phyloP scores from a whole-genome alignment of 345 rosid species.

The Salix suchowensis region DNA sequence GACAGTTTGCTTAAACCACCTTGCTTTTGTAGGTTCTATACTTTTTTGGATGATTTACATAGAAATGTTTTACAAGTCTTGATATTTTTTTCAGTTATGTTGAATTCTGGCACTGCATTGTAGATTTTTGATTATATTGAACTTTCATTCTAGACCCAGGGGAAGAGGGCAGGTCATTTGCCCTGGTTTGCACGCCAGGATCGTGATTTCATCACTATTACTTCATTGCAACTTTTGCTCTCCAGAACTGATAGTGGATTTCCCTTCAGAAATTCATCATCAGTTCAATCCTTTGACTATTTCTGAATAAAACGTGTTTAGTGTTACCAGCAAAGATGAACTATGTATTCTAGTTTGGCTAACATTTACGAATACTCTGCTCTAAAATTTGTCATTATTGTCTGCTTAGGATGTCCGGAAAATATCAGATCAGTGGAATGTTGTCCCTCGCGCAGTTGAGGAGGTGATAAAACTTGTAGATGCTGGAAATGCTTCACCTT shows the following conservation, averaged over 20 bases:
- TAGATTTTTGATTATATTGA: neutral
- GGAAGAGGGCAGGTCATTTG: neutral
- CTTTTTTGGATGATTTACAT: neutral
- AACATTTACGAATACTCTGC: neutral
- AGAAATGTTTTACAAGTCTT: neutral
- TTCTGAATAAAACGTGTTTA: neutral
- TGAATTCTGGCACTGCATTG: neutral
- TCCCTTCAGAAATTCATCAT: neutral
- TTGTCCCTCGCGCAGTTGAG: constrained; percentile 68
- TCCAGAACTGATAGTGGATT: neutral
- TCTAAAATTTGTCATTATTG: neutral
- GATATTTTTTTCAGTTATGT: neutral
- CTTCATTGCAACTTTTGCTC: neutral
- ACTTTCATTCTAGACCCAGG: neutral
- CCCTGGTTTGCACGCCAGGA: neutral
- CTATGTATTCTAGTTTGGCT: neutral
- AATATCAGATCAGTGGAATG: constrained; percentile 76
- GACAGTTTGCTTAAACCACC: neutral
- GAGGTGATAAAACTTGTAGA: constrained; percentile 58
- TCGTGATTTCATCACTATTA: neutral
- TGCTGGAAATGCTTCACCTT: constrained; percentile 18
- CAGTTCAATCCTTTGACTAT: neutral
- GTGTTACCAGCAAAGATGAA: neutral
- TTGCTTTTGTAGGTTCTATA: neutral
- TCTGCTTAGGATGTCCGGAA: constrained; percentile 44